Conservation (phyloP, 306 rosid genomes). For the Boehmeria nivea region DNA sequence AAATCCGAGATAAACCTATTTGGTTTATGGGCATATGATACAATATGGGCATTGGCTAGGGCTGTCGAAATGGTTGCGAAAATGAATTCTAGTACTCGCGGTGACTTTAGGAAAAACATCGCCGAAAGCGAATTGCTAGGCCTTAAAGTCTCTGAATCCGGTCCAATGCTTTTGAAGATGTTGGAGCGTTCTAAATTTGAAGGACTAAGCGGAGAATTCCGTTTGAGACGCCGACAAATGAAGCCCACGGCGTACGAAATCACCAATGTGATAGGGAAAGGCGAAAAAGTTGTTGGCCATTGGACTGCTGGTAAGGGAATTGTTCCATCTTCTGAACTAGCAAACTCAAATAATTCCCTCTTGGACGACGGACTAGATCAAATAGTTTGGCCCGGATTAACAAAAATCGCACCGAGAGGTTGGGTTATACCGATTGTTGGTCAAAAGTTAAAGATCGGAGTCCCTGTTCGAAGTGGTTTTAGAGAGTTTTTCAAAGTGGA, state of each 20-base stretch:
- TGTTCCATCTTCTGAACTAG: not conserved
- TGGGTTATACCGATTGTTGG: conserved; percentile 27
- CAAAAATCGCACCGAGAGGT: conserved; percentile 23
- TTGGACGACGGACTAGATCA: conserved; percentile 2
- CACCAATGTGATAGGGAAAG: conserved; percentile 35
- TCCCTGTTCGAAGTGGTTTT: conserved; percentile 13
- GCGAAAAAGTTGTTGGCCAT: conserved; percentile 38
- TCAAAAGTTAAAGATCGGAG: conserved; percentile 32
- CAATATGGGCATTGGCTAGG: conserved; percentile 50
- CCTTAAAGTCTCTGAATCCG: conserved; percentile 29
- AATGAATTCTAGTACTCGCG: conserved; percentile 15
- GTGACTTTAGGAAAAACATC: not conserved
- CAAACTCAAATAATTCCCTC: not conserved
- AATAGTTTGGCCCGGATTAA: conserved; percentile 41
- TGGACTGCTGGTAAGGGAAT: conserved; percentile 35
- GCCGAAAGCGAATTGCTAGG: conserved; percentile 31
- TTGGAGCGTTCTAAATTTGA: conserved; percentile 9
- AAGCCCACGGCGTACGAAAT: conserved; percentile 20
- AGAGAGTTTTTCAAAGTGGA: conserved; percentile 20
- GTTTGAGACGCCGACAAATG: conserved; percentile 15
- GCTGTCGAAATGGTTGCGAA: conserved; percentile 36
- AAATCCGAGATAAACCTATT: conserved; percentile 24
- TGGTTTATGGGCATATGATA: conserved; percentile 62
- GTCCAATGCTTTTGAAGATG: conserved; percentile 25
- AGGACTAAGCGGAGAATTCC: conserved; percentile 21